A percentile compares a stretch with the other conserved stretches of the same genome.
Evolutionary conservation across 2,329 filamentous ascomycete species (phyloP).

Genomic region (Trichoderma gracile): DNA sequence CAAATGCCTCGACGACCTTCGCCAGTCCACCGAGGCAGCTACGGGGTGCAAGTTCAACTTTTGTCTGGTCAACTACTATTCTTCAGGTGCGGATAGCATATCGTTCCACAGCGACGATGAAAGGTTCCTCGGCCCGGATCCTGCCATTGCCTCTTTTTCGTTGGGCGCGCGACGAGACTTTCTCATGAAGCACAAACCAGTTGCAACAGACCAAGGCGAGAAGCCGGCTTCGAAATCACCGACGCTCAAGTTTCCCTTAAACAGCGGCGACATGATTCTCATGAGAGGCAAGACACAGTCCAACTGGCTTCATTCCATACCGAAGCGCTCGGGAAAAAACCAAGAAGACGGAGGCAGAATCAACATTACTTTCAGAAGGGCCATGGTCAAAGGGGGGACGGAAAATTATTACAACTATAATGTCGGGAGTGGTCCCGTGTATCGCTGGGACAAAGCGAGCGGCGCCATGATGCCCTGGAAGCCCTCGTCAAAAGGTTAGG

Average conservation of each 20-base stretch:
- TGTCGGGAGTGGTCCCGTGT: conserved; percentile 68
- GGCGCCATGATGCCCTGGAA: conserved; percentile 52
- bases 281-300: conserved; percentile 76
- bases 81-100: conserved; percentile 74
- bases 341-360: conserved; percentile 64
- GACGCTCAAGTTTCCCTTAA: conserved; percentile 55
- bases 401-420: conserved; percentile 87
- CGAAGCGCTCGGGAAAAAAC: conserved; percentile 68
- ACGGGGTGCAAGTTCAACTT: conserved; percentile 74
- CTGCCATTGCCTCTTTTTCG: conserved; percentile 73
- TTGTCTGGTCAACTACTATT: conserved; percentile 81
- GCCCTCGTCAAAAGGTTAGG: conserved; percentile 27
- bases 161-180: conserved; percentile 74
- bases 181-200: conserved; percentile 74
- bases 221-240: conserved; percentile 13
- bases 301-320: conserved; percentile 76
- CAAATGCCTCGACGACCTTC: conserved; percentile 65
- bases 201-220: conserved; percentile 36
- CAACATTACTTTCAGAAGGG: conserved; percentile 77
- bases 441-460: conserved; percentile 62
- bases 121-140: conserved; percentile 67
- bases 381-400: conserved; percentile 69
- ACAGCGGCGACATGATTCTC: conserved; percentile 73
- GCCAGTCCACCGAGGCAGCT: conserved; percentile 62
- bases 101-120: conserved; percentile 81